phyloP scores from a whole-genome alignment of 106 monocot species.

The Gastrodia elata region DNA sequence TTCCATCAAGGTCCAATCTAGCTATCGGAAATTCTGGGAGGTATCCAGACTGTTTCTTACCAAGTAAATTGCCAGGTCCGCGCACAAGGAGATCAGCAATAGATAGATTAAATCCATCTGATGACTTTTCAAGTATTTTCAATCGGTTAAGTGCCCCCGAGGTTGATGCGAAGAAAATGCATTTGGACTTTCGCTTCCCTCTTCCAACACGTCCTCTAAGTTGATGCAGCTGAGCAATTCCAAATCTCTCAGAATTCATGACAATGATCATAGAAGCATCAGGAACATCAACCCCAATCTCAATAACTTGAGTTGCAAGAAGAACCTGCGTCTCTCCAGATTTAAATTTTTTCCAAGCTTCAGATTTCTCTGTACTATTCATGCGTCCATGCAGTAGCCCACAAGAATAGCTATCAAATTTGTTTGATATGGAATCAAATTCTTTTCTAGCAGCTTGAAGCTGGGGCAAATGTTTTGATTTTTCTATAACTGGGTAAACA shows the following conservation, averaged over 20 bases:
- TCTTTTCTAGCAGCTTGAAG: constrained; percentile 70
- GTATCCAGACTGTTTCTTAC: constrained; percentile 96
- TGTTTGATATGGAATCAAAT: constrained; percentile 38
- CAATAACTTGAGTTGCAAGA: constrained; percentile 88
- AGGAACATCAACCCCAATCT: constrained; percentile 94
- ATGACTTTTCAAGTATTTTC: constrained; percentile 63
- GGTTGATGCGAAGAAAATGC: constrained; percentile 73
- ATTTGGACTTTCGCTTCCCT: constrained; percentile 74
- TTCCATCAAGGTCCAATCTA: constrained; percentile 86
- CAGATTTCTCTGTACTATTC: constrained; percentile 77
- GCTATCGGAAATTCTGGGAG: constrained; percentile 96
- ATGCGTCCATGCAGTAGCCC: constrained; percentile 91
- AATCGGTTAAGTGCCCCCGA: constrained; percentile 40
- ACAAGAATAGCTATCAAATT: constrained; percentile 62
- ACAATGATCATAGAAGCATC: constrained; percentile 99
- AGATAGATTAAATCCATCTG: constrained; percentile 87
- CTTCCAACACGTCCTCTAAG: constrained; percentile 91
- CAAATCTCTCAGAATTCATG: constrained; percentile 97
- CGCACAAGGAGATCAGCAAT: constrained; percentile 78
- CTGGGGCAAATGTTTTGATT: constrained; percentile 87
- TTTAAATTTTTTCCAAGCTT: constrained; percentile 57
- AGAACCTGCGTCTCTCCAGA: constrained; percentile 69
- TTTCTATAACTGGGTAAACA: constrained; percentile 82
- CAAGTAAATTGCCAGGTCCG: constrained; percentile 92
- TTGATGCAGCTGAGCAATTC: constrained; percentile 94